Conservation (phyloP, 352 stramenopile species). For the Ophiocytium majus region DNA sequence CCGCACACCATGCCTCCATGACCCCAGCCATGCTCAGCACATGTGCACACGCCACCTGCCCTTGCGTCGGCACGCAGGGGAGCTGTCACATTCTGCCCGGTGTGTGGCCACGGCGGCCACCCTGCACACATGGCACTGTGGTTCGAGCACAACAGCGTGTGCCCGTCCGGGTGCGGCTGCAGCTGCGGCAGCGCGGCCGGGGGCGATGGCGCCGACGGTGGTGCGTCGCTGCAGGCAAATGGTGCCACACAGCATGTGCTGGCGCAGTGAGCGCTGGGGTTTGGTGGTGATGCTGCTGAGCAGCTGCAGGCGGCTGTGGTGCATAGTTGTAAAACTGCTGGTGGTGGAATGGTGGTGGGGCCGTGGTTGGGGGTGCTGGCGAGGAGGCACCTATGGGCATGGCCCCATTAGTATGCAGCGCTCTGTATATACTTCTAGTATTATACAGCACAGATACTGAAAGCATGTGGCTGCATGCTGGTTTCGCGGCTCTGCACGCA, state of each 20-base stretch:
- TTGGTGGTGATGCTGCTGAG: not conserved
- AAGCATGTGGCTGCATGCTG: too few relatives aligned
- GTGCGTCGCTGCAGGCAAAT: not conserved
- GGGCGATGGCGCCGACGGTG: not conserved
- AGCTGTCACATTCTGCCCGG: not conserved
- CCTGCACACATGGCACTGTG: not conserved
- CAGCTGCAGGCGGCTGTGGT: not conserved
- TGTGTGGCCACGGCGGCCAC: not conserved
- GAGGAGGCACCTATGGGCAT: too few relatives aligned
- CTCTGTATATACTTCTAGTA: too few relatives aligned
- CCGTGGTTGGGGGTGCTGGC: too few relatives aligned
- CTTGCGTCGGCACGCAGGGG: not conserved
- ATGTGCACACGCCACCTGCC: not conserved
- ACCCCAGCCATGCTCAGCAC: not conserved
- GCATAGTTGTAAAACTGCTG: not conserved
- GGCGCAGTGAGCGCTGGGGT: not conserved
- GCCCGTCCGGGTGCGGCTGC: not conserved
- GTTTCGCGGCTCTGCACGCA: too few relatives aligned
- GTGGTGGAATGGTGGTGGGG: too few relatives aligned
- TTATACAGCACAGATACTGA: too few relatives aligned
- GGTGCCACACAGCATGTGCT: not conserved
- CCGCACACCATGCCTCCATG: not conserved
- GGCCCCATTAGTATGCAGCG: too few relatives aligned
- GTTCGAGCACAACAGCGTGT: not conserved
- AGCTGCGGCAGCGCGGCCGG: not conserved